A percentile compares a stretch with the other conserved stretches of the same genome.
Conservation (phyloP, 2,329 filamentous ascomycete species). For the Botryotinia calthae region DNA sequence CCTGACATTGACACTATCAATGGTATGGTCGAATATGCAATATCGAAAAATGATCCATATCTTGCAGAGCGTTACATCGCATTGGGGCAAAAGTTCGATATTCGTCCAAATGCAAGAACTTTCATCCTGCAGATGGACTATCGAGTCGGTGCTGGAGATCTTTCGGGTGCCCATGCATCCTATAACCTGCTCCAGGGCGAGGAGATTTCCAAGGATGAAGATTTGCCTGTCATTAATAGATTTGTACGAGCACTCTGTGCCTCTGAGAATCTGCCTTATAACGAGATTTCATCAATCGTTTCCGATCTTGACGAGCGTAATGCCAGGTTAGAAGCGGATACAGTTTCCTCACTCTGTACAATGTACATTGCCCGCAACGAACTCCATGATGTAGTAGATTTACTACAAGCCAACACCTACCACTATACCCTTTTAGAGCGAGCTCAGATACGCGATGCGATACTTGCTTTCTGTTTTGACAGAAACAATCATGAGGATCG, state of each 20-base stretch:
- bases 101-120: slow-evolving; percentile 67
- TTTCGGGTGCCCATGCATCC: slow-evolving; percentile 65
- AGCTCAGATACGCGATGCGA: slow-evolving; percentile 59
- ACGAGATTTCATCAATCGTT: slow-evolving; percentile 69
- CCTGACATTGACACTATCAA: slow-evolving; percentile 76
- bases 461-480: slow-evolving; percentile 68
- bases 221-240: slow-evolving; percentile 64
- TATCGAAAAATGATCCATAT: slow-evolving; percentile 65
- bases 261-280: slow-evolving; percentile 60
- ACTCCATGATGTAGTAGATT: slow-evolving; percentile 74
- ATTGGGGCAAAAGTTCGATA: slow-evolving; percentile 61
- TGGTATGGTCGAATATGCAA: slow-evolving; percentile 68
- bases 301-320: slow-evolving; percentile 69
- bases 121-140: slow-evolving; percentile 74
- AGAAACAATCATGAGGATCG: slow-evolving; percentile 58
- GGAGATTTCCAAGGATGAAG: slow-evolving; percentile 53
- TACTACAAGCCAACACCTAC: slow-evolving; percentile 72
- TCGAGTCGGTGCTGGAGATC: slow-evolving; percentile 68
- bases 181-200: slow-evolving; percentile 62
- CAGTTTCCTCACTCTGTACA: slow-evolving; percentile 69
- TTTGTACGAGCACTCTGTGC: slow-evolving; percentile 69
- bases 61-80: slow-evolving; percentile 71
- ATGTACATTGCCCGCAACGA: slow-evolving; percentile 75
- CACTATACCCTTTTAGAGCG: slow-evolving; percentile 70
- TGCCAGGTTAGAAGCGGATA: slow-evolving; percentile 68